Evolutionary conservation across 148 eudicot species (phyloP).

Genomic region (Bassia scoparia): DNA sequence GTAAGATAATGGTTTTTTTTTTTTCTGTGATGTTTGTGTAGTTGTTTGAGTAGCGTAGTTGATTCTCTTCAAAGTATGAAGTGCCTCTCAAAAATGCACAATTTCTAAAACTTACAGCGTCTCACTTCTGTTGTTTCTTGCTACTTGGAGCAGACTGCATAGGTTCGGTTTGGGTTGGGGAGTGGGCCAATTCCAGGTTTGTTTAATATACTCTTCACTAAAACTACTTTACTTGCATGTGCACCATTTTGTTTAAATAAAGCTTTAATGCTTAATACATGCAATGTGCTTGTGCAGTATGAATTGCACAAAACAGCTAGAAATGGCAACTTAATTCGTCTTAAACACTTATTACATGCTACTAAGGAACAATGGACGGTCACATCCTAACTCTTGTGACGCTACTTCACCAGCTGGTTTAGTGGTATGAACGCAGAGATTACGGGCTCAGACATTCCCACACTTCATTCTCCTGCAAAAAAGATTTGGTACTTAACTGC

Average conservation of each 20-base stretch:
- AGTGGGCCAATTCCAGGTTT: constrained; percentile 92
- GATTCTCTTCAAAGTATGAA: background rate
- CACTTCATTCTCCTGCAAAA: constrained; percentile 42
- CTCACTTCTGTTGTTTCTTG: constrained; percentile 12
- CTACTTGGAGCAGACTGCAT: constrained; percentile 55
- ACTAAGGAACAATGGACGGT: constrained; percentile 58
- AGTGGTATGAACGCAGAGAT: constrained; percentile 54
- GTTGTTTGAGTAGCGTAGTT: background rate
- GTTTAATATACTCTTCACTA: constrained; percentile 14
- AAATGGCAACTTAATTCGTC: constrained; percentile 42
- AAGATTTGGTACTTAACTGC: constrained; percentile 25
- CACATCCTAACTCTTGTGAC: constrained; percentile 64
- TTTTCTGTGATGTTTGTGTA: background rate
- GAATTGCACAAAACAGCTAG: constrained; percentile 54
- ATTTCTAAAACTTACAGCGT: background rate
- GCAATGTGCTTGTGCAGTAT: constrained; percentile 30
- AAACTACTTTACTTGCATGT: background rate
- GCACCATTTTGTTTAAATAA: constrained; percentile 1
- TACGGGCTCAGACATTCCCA: constrained; percentile 37
- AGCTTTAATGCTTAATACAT: background rate
- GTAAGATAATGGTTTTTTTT: constrained; percentile 37
- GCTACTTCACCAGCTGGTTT: constrained; percentile 67
- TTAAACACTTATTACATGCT: constrained; percentile 86
- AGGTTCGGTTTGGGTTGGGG: constrained; percentile 99
- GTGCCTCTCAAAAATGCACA: background rate